Evolutionary conservation across 176 grass and related monocot species (phyloP).

Genomic region (Oryza coarctata): DNA sequence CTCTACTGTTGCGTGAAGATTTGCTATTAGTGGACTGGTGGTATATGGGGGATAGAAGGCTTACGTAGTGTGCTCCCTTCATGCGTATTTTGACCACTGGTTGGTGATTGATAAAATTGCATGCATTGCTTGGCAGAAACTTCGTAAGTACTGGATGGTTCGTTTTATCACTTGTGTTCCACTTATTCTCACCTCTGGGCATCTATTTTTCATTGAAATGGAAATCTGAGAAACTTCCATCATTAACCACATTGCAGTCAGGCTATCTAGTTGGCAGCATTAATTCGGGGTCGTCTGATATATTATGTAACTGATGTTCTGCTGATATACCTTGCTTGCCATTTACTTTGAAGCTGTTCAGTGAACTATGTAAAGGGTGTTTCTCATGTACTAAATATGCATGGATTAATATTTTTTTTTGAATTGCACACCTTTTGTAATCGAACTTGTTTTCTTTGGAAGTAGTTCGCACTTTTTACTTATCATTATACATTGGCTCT

Average conservation of each 20-base stretch:
- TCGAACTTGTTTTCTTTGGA: conserved; percentile 15
- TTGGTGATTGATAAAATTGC: background rate
- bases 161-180: background rate
- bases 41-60: background rate
- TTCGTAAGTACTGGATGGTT: background rate
- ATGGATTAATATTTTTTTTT: conserved; percentile 16
- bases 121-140: conserved; percentile 13
- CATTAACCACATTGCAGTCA: background rate
- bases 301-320: conserved; percentile 20
- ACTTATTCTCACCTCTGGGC: background rate
- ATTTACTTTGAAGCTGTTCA: conserved; percentile 24
- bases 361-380: conserved; percentile 2
- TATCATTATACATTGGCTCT: background rate
- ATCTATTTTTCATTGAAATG: background rate
- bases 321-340: conserved; percentile 6
- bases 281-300: conserved; percentile 21
- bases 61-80: background rate
- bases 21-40: conserved; percentile 8
- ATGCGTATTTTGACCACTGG: background rate
- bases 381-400: background rate
- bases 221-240: background rate
- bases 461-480: conserved; percentile 25
- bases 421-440: conserved; percentile 17
- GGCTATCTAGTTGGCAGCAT: conserved; percentile 30
- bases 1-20: background rate